Evolutionary conservation across 345 rosid genomes (phyloP).

Genomic region (Triadica sebifera): DNA sequence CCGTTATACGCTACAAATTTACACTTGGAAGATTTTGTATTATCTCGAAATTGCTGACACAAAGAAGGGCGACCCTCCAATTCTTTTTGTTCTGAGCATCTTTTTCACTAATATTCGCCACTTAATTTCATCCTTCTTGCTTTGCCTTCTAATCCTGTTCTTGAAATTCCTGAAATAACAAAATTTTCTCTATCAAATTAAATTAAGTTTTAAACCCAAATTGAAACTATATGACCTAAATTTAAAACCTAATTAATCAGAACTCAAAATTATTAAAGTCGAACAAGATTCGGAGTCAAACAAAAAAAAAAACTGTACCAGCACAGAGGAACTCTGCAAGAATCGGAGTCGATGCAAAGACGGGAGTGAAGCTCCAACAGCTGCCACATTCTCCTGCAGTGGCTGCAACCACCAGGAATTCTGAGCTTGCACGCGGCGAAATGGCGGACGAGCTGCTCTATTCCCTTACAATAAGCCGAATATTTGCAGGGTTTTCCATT

Average conservation of each 20-base stretch:
- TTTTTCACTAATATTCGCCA: conserved; percentile 72
- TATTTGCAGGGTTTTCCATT: conserved; percentile 56
- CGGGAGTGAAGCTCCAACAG: conserved; percentile 79
- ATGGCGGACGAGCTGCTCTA: conserved; percentile 74
- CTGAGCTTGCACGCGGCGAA: conserved; percentile 72
- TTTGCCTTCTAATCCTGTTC: conserved; percentile 59
- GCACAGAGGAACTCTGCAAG: conserved; percentile 87
- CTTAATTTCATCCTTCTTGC: conserved; percentile 68
- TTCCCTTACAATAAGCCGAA: conserved; percentile 65
- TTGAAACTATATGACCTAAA: no score
- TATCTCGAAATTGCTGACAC: conserved; percentile 19
- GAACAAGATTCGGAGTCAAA: no score
- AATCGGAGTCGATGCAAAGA: conserved; percentile 56
- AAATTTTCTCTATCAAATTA: not conserved
- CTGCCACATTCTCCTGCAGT: conserved; percentile 98
- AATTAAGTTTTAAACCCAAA: no score
- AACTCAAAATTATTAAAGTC: no score
- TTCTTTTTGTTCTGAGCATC: conserved; percentile 52
- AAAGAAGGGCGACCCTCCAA: conserved; percentile 55
- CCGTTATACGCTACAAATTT: conserved; percentile 3
- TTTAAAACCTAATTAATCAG: no score
- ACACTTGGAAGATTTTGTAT: conserved; percentile 7
- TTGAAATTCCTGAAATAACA: conserved; percentile 53
- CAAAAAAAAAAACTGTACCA: conserved; percentile 25
- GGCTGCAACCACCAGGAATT: conserved; percentile 76